Evolutionary conservation across 225 moss, liverwort and hornwort genomes (phyloP), one percentile per base, ranked within the genome.

Genomic region (Bryoerythrophyllum caledonicum): DNA sequence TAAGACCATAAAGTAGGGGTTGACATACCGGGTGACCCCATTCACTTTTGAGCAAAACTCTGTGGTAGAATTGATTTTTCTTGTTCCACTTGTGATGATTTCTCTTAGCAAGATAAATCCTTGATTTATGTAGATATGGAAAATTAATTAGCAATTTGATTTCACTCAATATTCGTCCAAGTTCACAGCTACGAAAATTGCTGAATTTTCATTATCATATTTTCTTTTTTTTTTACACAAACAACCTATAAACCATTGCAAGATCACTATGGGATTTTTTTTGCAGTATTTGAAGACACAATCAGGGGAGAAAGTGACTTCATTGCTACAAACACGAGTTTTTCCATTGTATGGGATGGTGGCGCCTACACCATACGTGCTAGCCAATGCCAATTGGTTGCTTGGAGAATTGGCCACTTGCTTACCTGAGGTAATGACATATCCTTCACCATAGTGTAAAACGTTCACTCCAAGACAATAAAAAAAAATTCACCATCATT

Each of bases 231-330:
- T 10, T 38, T 38, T 38, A 38, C 38, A 0, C 38, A 38, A 2
- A 38, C 9, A 9, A 10, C 10, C 38, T 38, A 1, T 9, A 8
- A 8, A 9, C 9, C 1, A 8, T 38, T 38, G 38, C 10, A 10
- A 38, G 2, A 8, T 38, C 38, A 9, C 2, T 2, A 8, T 38
- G 8, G 5, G 1, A 34, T 58, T 52, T 23, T 8, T 38, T 38
- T 35, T 58, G 73, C 89, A 92, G 91, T 90, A 86, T 76, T 79
- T 92, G 32, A 89, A 86, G 76, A 86, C 84, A 60, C 89, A 90
- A 79, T 63, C 89, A 63, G 63, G 81, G 34, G 91, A 89, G 68
- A 84, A 89, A 84, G 86, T 92, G 63, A 81, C 81, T 34, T 65
- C 67, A 65, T 37, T 90, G 67, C 83, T 92, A 25, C 89, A 84